Evolutionary conservation across 768 basidiomycete genomes (phyloP), one percentile per base, ranked within the genome.

Genomic region (Gymnopilus dilepis): DNA sequence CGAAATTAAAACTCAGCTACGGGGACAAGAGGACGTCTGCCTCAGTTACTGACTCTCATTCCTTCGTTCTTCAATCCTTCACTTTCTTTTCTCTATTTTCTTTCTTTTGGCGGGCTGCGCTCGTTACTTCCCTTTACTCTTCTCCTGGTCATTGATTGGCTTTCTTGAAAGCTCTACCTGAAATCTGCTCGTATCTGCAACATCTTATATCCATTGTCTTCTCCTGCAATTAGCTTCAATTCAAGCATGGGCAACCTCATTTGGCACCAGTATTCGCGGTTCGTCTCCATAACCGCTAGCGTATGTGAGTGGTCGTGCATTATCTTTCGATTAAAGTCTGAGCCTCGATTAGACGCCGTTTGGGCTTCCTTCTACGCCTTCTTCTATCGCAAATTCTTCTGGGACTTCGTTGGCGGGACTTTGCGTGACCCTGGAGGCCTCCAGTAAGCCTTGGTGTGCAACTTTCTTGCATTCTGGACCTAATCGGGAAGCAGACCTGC

Each of bases 361-460:
- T 94, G 92, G 93, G 88, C 91, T 13, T 80, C 84, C 31, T 88
- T 91, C 76, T 96, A 85, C 77, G 95, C 87, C 17, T 73, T 95
- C 13, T 78, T 90, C 67, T 95, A 87, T 78, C 91, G 94, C 75
- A 97, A 97, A 78, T 97, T 94, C 84, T 95, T 97, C 78, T 97
- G 92, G 91, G 95, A 97, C 78, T 94, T 97, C 72, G 78, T 94
- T n/a, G 88, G 86, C 61, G 94, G 91, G 48, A 88, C 82, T 59
- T 72, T 93, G 59, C 89, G 91, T 63, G 82, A 85, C 72, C 91
- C 91, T 28, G 91, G 91, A 77, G 91, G 91, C 56, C 59, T 91
- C 24, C 90, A 92, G 91, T 92, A 65, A 70, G 88, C 86, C 24
- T 40, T 40, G 19, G 6, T 13, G 5, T 51, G 28, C 22, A 45